These are phyloP conservation scores for Lactarius hengduanensis DNA, from an alignment of 768 basidiomycete species.

Conservation along the genomic window DNA sequence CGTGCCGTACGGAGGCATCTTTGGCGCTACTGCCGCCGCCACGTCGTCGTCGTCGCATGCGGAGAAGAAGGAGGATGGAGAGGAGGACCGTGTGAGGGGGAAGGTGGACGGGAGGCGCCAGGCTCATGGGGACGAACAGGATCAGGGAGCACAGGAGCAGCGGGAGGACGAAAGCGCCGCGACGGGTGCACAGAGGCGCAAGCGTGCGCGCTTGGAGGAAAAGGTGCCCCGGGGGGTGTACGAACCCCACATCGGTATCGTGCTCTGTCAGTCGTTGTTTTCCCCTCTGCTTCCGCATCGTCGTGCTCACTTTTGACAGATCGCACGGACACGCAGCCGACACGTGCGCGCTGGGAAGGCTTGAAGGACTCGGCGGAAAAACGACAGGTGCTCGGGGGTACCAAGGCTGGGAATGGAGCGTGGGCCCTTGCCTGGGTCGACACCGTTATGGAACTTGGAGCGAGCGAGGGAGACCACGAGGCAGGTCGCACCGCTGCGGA, in stretches of 20 bases:
- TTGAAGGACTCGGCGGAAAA: slow-evolving; percentile 47
- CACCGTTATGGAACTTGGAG: too few relatives aligned
- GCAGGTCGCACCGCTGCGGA: slow-evolving; percentile 21
- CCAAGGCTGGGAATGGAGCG: slow-evolving; percentile 72
- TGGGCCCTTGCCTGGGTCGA: slow-evolving; percentile 85
- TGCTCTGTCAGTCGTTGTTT: slow-evolving; percentile 58
- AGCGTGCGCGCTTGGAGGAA: slow-evolving; percentile 28
- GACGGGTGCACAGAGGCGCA: slow-evolving; percentile 22
- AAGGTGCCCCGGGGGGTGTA: slow-evolving; percentile 64
- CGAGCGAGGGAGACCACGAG: slow-evolving; percentile 23
- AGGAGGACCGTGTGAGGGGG: slow-evolving; percentile 29
- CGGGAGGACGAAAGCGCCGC: slow-evolving; percentile 30
- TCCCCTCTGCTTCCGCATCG: neutral
- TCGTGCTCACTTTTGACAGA: slow-evolving; percentile 44
- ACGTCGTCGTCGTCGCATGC: neutral
- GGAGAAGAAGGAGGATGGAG: slow-evolving; percentile 35
- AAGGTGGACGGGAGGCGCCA: slow-evolving; percentile 31
- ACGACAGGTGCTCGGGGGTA: slow-evolving; percentile 59
- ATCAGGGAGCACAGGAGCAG: slow-evolving; percentile 32
- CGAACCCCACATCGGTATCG: slow-evolving; percentile 75
- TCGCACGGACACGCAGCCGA: slow-evolving; percentile 76
- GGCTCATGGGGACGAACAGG: slow-evolving; percentile 1
- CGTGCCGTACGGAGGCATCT: slow-evolving; percentile 51
- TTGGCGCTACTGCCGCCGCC: slow-evolving; percentile 34
- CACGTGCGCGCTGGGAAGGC: slow-evolving; percentile 55